phyloP scores from a whole-genome alignment of 2,329 filamentous ascomycete species.

The Coniochaeta sp. region DNA sequence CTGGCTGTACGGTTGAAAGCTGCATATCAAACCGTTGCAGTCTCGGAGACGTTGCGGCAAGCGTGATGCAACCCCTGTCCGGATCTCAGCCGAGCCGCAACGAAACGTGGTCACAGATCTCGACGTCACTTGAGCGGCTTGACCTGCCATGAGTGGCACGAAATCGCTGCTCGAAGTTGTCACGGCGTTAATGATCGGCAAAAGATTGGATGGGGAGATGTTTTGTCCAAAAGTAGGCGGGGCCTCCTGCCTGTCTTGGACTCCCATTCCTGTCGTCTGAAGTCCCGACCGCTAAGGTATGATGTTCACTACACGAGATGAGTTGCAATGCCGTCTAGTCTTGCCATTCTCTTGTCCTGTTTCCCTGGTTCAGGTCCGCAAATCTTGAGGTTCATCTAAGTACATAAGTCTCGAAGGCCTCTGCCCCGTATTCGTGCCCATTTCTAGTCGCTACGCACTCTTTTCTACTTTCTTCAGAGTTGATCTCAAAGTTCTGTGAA shows the following conservation, averaged over 20 bases:
- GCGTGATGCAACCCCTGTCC: not conserved
- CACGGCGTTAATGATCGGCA: not conserved
- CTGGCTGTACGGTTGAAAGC: not conserved
- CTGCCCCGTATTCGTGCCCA: not conserved
- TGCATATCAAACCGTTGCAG: not conserved
- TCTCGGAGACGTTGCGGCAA: not conserved
- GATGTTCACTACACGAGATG: not conserved
- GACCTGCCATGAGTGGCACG: not conserved
- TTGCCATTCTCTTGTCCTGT: not conserved
- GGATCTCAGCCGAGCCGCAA: not conserved
- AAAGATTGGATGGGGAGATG: not conserved
- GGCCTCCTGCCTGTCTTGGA: not conserved
- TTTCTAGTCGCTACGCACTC: not conserved
- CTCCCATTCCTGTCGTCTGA: not conserved
- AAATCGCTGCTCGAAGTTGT: not conserved
- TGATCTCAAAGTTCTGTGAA: slow-evolving; percentile 18
- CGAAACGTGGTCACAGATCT: not conserved
- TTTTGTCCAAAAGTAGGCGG: not conserved
- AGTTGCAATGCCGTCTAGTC: not conserved
- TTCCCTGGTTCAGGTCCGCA: not conserved
- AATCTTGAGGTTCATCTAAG: not conserved
- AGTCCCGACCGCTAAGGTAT: not conserved
- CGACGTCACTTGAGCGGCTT: not conserved
- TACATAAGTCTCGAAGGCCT: not conserved
- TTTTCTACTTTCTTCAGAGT: slow-evolving; percentile 12